These are phyloP conservation scores for Mycena kentingensis DNA, from an alignment of 768 basidiomycete genomes.

Conservation along the genomic window DNA sequence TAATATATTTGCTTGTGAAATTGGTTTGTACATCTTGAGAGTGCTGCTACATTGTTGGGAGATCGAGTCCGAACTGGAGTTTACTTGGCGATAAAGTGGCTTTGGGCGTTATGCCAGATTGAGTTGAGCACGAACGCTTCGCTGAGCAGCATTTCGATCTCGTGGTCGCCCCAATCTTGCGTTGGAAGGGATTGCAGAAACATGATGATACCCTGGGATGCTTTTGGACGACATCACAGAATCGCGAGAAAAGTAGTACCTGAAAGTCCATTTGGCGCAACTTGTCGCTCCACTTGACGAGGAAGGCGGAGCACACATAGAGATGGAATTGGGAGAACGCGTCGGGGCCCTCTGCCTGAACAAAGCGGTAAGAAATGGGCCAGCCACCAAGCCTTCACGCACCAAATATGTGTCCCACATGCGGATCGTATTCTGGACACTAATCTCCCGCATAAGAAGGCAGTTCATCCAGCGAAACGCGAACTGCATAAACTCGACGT, in stretches of 20 bases:
- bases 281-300: constrained; percentile 93
- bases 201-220: constrained; percentile 91
- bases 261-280: constrained; percentile 98
- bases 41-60: neutral
- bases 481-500: constrained; percentile 99
- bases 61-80: neutral
- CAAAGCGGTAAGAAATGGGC: constrained; percentile 5
- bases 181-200: constrained; percentile 93
- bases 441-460: constrained; percentile 96
- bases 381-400: constrained; percentile 29
- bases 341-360: constrained; percentile 96
- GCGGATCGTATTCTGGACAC: constrained; percentile 92
- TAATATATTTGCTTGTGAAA: no score
- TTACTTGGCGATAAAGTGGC: constrained; percentile 71
- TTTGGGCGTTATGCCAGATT: constrained; percentile 91
- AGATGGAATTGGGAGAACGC: constrained; percentile 99
- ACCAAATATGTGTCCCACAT: constrained; percentile 99
- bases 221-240: neutral
- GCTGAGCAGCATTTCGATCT: constrained; percentile 92
- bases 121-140: constrained; percentile 94
- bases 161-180: constrained; percentile 93
- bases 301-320: constrained; percentile 96
- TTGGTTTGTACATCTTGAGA: constrained; percentile 1
- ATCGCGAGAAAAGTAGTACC: constrained; percentile 42
- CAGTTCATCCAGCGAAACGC: constrained; percentile 99